Conservation (phyloP, 345 rosid species). For the Bruguiera sexangula region DNA sequence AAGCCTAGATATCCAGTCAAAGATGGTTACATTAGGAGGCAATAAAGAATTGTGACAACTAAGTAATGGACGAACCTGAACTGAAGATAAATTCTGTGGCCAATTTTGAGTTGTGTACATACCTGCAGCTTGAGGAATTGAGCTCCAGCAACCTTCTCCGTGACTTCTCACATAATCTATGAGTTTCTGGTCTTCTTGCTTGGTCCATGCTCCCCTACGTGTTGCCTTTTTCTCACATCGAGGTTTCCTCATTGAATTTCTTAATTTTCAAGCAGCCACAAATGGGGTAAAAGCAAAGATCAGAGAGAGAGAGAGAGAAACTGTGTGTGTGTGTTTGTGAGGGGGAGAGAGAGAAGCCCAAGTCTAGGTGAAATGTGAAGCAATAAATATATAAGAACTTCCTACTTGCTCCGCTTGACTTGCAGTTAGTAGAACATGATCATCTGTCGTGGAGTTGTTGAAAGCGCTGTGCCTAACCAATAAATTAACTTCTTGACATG, state of each 20-base stretch:
- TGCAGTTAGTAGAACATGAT: no score
- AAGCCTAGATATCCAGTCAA: slow-evolving; percentile 15
- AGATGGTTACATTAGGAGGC: not conserved
- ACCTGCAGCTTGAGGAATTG: slow-evolving; percentile 37
- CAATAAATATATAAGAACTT: no score
- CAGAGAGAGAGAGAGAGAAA: not conserved
- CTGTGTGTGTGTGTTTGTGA: no score
- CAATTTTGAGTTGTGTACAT: not conserved
- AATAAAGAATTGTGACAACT: not conserved
- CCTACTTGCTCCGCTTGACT: no score
- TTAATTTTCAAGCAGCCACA: not conserved
- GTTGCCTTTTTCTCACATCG: slow-evolving; percentile 14
- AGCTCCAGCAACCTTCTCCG: slow-evolving; percentile 35
- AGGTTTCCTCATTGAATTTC: slow-evolving; percentile 26
- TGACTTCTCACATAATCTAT: slow-evolving; percentile 24
- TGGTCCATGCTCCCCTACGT: slow-evolving; percentile 34
- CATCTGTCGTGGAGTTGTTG: no score
- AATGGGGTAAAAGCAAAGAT: not conserved
- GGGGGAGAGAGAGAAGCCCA: no score
- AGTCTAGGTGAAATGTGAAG: no score
- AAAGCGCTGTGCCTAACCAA: no score
- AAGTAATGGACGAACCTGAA: not conserved
- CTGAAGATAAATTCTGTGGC: not conserved
- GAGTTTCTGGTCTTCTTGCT: slow-evolving; percentile 36
- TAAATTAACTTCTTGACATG: no score